Base-by-base conservation (phyloP, 2,329 filamentous ascomycete species). In the Colletotrichum horii region DNA sequence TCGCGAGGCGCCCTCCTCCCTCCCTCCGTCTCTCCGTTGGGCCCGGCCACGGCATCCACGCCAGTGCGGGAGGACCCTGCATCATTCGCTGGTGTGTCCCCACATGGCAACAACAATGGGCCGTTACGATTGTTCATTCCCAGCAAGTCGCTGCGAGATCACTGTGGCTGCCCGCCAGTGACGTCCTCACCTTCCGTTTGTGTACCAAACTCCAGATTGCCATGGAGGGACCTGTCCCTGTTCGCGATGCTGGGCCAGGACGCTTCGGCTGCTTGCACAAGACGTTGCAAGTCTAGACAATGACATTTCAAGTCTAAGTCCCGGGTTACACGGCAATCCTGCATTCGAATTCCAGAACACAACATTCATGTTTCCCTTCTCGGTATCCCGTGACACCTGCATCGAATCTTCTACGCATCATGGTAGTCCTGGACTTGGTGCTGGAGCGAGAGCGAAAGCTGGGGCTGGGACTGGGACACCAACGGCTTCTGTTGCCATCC, bases 31-130 rank as follows among this genome's bases (percentile, higher is more conserved):
- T 22, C 36, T 66, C 52, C 48, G 52, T 68, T 24, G 24, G 64
- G 64, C 43, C 64, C 64, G 64, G 64, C 48, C 48, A 68, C 5
- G 26, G 43, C 43, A 43, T 30, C 66, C 6, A 60, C 52, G 28
- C 58, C 67, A 70, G 19, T 62, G 56, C 67, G 67, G 67, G 67
- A 62, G 67, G 67, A 52, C 67, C 67, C 38, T 70, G 67, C 67
- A 62, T 62, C 26, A 58, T 66, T 65, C 58, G 61, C 61, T 56
- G 61, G 32, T 28, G 69, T 19, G 26, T 38, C 68, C 61, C 65
- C 65, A 43, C 16, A 30, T 58, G 65, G 48, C 43, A 67, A 58
- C 65, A 67, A 56, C 30, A 67, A 67, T n/a, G 52, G 61, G 32
- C 15, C 61, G 32, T 24, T 16, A 22, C 32, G 28, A 19, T 28